phyloP scores from a whole-genome alignment of 2,329 filamentous ascomycete genomes.

The Fusarium torreyae region DNA sequence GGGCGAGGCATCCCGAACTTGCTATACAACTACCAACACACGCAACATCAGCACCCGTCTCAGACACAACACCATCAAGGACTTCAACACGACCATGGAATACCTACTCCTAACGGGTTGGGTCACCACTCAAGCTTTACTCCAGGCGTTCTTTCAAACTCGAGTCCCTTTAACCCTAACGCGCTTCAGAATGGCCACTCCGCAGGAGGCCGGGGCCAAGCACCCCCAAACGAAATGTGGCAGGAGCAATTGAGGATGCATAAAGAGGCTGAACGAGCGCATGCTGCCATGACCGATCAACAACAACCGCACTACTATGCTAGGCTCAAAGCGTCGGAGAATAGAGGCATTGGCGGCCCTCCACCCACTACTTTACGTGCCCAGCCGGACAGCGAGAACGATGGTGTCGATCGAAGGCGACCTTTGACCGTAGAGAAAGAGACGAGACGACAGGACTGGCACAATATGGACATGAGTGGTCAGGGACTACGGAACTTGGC shows the following conservation, averaged over 20 bases:
- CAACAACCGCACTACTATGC: conserved; percentile 80
- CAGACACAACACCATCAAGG: conserved; percentile 75
- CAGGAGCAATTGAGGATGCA: conserved; percentile 86
- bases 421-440: conserved; percentile 77
- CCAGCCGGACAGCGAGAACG: conserved; percentile 66
- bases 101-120: conserved; percentile 68
- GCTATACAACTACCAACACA: conserved; percentile 79
- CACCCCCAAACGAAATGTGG: conserved; percentile 80
- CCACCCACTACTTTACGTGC: conserved; percentile 65
- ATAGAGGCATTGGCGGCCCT: conserved; percentile 74
- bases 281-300: conserved; percentile 78
- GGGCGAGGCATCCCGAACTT: conserved; percentile 73
- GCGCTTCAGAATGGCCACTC: conserved; percentile 72
- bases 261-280: conserved; percentile 81
- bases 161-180: conserved; percentile 71
- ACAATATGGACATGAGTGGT: conserved; percentile 94
- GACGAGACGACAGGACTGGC: conserved; percentile 85
- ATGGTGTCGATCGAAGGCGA: conserved; percentile 70
- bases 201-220: conserved; percentile 64
- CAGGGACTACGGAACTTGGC: conserved; percentile 91
- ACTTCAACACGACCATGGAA: conserved; percentile 71
- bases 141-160: conserved; percentile 70
- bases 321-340: conserved; percentile 77
- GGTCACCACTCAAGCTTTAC: conserved; percentile 60
- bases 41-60: conserved; percentile 73